A percentile compares a stretch with the other conserved stretches of the same genome.
phyloP scores from a whole-genome alignment of 2,329 filamentous ascomycete genomes.

The Botryotinia convoluta region DNA sequence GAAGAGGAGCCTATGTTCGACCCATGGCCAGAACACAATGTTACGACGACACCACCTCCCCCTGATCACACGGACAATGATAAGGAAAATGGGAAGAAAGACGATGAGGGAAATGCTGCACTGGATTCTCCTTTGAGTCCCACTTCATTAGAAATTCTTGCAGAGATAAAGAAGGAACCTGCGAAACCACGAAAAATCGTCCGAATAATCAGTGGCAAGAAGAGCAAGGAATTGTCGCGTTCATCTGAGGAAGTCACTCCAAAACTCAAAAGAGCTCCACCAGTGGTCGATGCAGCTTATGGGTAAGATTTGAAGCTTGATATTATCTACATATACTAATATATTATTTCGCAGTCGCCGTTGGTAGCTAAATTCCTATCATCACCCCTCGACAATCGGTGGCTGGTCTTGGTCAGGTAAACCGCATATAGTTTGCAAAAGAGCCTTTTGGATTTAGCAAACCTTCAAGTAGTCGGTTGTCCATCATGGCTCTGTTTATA shows the following conservation, averaged over 20 bases:
- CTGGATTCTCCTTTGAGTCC: constrained; percentile 28
- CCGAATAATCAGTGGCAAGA: constrained; percentile 25
- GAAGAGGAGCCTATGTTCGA: constrained; percentile 15
- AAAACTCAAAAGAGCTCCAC: constrained; percentile 39
- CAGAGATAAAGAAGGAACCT: constrained; percentile 27
- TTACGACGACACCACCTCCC: constrained; percentile 16
- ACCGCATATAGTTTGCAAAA: constrained; percentile 32
- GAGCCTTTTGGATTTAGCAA: constrained; percentile 23
- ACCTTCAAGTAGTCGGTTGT: constrained; percentile 35
- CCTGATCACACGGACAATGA: constrained; percentile 3
- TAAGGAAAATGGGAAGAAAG: constrained; percentile 12
- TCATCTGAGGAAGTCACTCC: constrained; percentile 38
- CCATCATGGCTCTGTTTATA: constrained; percentile 23
- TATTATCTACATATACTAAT: constrained; percentile 26
- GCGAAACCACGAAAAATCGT: constrained; percentile 23
- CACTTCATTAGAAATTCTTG: constrained; percentile 35
- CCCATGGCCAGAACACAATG: constrained; percentile 19
- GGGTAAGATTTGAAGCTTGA: constrained; percentile 29
- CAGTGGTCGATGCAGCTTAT: constrained; percentile 43
- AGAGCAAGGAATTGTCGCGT: constrained; percentile 29
- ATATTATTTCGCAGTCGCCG: constrained; percentile 37
- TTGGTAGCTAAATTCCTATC: constrained; percentile 37
- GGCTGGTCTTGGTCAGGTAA: constrained; percentile 17
- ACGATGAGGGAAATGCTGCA: background rate
- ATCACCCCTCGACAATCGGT: background rate